These are phyloP conservation scores for Diaporthe caulivora DNA, from an alignment of 2,329 filamentous ascomycete genomes.

Conservation along the genomic window DNA sequence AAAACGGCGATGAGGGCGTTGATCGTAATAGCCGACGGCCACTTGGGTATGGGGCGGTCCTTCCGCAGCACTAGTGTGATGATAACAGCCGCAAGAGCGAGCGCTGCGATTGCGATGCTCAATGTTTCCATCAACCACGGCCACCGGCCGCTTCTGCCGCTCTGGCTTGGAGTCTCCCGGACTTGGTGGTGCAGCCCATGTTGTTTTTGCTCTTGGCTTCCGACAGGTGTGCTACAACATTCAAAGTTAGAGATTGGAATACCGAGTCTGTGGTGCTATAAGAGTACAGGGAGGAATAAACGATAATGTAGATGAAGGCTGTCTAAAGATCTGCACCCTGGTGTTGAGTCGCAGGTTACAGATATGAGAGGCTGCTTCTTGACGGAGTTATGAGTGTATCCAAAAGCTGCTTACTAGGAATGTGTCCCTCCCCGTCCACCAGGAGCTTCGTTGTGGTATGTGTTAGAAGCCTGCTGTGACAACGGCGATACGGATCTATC, in stretches of 20 bases:
- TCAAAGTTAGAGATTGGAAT: too few species aligned
- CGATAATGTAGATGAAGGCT: too few species aligned
- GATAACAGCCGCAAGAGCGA: background rate
- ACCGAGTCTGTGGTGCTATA: too few species aligned
- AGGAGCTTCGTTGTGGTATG: background rate
- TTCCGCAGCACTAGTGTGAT: background rate
- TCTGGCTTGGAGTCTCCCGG: background rate
- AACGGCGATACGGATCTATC: background rate
- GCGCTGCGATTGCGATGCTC: background rate
- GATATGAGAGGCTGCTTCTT: too few species aligned
- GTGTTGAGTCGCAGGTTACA: too few species aligned
- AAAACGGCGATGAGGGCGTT: constrained; percentile 21
- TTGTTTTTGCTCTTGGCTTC: background rate
- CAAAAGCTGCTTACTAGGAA: too few species aligned
- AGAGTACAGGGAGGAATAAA: too few species aligned
- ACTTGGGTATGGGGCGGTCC: background rate
- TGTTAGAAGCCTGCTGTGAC: background rate
- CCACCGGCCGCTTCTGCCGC: background rate
- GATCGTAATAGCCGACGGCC: background rate
- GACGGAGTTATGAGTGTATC: too few species aligned
- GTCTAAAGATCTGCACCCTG: too few species aligned
- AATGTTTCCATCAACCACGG: background rate
- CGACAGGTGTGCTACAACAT: background rate
- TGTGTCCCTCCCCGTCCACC: background rate
- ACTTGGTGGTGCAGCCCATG: background rate